Percentiles rank a stretch among this genome's conserved stretches.
Evolutionary conservation across 179 eudicot species (phyloP).

Genomic region (Patellifolia procumbens): DNA sequence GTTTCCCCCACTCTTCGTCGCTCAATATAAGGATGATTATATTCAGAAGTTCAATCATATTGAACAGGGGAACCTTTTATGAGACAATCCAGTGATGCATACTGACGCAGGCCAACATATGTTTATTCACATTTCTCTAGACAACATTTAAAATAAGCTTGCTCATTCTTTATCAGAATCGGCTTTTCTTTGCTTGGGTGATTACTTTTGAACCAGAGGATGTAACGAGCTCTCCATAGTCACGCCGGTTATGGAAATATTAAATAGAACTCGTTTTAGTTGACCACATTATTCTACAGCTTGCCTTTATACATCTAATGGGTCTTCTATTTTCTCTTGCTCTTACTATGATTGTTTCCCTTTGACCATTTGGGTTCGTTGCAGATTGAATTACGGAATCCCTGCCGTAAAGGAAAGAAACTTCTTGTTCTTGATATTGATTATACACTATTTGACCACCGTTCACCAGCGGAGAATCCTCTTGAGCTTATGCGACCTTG

Average conservation of each 20-base stretch:
- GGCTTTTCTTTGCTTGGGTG: not conserved
- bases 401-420: constrained; percentile 92
- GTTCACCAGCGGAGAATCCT: constrained; percentile 90
- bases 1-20: not conserved
- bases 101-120: not conserved
- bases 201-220: not conserved
- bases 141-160: not conserved
- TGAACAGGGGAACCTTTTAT: no score
- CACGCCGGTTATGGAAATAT: not conserved
- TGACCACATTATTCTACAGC: not conserved
- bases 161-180: not conserved
- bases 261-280: not conserved
- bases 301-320: not conserved
- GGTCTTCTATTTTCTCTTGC: not conserved
- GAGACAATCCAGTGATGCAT: no score
- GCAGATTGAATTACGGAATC: constrained; percentile 80
- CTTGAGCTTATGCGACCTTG: constrained; percentile 96
- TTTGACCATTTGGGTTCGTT: constrained; percentile 18
- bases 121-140: not conserved
- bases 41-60: not conserved
- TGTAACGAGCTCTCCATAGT: not conserved
- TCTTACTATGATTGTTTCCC: constrained; percentile 7
- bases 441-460: constrained; percentile 95
- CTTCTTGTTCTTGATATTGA: constrained; percentile 94
- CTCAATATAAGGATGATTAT: not conserved